Conservation (phyloP, 257 asterid species). For the Striga asiatica region DNA sequence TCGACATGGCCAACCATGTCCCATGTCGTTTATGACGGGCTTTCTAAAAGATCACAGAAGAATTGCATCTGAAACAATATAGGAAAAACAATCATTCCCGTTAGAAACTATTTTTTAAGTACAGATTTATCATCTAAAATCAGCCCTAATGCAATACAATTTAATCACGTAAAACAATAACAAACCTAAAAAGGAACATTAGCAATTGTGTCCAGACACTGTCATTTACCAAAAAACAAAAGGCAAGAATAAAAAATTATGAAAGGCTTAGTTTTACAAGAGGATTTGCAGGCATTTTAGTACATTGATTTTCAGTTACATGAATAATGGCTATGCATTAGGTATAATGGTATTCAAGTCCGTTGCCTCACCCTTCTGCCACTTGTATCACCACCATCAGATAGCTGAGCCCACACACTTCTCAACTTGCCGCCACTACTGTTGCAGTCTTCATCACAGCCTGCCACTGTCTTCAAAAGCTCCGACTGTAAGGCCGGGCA, state of each 20-base stretch:
- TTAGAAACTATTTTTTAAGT: too few relatives aligned
- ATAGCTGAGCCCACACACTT: constrained; percentile 95
- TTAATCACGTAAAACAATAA: background rate
- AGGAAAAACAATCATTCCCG: too few relatives aligned
- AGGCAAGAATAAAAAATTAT: constrained; percentile 15
- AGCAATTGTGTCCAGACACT: background rate
- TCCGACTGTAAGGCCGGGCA: constrained; percentile 76
- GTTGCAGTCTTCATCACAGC: constrained; percentile 83
- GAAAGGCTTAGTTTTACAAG: constrained; percentile 21
- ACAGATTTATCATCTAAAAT: background rate
- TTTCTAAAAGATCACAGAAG: too few relatives aligned
- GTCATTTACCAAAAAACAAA: constrained; percentile 10
- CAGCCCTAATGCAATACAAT: background rate
- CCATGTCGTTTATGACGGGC: too few relatives aligned
- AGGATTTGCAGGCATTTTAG: background rate
- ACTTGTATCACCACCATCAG: constrained; percentile 83
- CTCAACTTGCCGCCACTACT: constrained; percentile 68
- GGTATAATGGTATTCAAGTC: constrained; percentile 46
- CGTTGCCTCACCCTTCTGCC: constrained; percentile 92
- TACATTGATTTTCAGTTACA: constrained; percentile 22
- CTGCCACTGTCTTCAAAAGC: constrained; percentile 84
- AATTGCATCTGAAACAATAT: too few relatives aligned
- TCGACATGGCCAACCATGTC: too few relatives aligned
- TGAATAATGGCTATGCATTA: constrained; percentile 13
- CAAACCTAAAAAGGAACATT: constrained; percentile 2